A percentile compares a stretch with the other conserved stretches of the same genome.
phyloP scores from a whole-genome alignment of 495 filamentous ascomycete species.

The Neurospora pannonica region DNA sequence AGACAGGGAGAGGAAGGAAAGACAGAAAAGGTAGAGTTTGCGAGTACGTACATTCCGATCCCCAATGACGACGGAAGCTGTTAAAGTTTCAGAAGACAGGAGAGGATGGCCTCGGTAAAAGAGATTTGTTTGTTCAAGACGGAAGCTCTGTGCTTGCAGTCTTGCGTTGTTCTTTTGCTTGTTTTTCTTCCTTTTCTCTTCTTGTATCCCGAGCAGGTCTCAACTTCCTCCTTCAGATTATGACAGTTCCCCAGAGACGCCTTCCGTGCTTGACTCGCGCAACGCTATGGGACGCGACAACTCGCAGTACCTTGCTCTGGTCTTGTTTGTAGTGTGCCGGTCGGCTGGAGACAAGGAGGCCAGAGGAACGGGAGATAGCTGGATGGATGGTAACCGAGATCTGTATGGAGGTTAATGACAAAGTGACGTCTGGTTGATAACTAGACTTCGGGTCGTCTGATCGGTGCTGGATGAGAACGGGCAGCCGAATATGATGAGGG shows the following conservation, averaged over 20 bases:
- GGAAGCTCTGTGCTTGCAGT: constrained; percentile 22
- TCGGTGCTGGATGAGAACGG: background rate
- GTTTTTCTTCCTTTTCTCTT: background rate
- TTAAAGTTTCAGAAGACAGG: constrained; percentile 8
- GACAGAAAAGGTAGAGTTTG: background rate
- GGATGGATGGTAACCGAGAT: background rate
- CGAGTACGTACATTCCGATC: constrained; percentile 27
- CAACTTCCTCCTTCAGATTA: background rate
- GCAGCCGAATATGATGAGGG: background rate
- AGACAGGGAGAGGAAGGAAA: constrained; percentile 9
- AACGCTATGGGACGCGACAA: background rate
- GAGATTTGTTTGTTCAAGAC: constrained; percentile 15
- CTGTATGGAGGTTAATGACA: background rate
- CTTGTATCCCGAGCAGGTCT: background rate
- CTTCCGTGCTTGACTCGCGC: background rate
- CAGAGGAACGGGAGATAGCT: background rate
- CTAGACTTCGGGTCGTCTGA: background rate
- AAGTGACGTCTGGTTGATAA: background rate
- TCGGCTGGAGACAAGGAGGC: background rate
- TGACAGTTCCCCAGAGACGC: background rate
- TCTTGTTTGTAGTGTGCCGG: background rate
- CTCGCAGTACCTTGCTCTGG: background rate
- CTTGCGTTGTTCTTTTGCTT: background rate
- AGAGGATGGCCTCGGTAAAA: constrained; percentile 8
- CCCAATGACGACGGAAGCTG: constrained; percentile 13